A percentile compares a stretch with the other conserved stretches of the same genome.
These are phyloP conservation scores for Cryoendolithus antarcticus DNA, from an alignment of 2,329 filamentous ascomycete genomes.

Conservation along the genomic window DNA sequence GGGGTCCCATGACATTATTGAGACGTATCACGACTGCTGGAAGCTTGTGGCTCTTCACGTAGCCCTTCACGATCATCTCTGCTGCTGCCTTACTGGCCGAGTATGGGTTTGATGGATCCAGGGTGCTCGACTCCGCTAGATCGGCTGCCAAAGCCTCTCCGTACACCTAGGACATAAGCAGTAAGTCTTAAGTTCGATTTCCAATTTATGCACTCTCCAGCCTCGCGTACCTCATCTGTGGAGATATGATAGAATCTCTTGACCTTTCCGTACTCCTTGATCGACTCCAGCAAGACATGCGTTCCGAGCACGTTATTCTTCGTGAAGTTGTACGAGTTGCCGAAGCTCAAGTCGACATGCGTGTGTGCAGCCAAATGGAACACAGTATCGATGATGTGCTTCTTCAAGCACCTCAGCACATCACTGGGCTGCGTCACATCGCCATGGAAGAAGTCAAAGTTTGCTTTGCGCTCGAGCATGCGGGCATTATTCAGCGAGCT, in stretches of 20 bases:
- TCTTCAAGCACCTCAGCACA: slow-evolving; percentile 58
- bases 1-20: slow-evolving; percentile 78
- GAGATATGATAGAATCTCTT: slow-evolving; percentile 69
- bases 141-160: slow-evolving; percentile 66
- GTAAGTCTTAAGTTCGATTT: not conserved
- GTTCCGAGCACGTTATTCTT: slow-evolving; percentile 74
- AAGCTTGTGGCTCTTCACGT: slow-evolving; percentile 69
- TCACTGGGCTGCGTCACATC: slow-evolving; percentile 61
- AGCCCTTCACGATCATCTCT: slow-evolving; percentile 54
- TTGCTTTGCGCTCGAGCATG: slow-evolving; percentile 51
- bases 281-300: slow-evolving; percentile 68
- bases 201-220: no score
- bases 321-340: slow-evolving; percentile 70
- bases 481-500: slow-evolving; percentile 69
- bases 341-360: slow-evolving; percentile 72
- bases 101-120: slow-evolving; percentile 65
- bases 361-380: slow-evolving; percentile 81
- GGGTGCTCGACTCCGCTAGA: slow-evolving; percentile 57
- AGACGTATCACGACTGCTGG: slow-evolving; percentile 68
- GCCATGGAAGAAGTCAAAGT: slow-evolving; percentile 70
- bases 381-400: slow-evolving; percentile 63
- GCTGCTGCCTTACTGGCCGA: slow-evolving; percentile 27
- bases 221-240: slow-evolving; percentile 56
- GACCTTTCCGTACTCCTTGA: slow-evolving; percentile 54
- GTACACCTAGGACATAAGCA: slow-evolving; percentile 49